Base-by-base conservation (phyloP, 192 early-diverging fungal genomes). In the Dissophora globulifera region DNA sequence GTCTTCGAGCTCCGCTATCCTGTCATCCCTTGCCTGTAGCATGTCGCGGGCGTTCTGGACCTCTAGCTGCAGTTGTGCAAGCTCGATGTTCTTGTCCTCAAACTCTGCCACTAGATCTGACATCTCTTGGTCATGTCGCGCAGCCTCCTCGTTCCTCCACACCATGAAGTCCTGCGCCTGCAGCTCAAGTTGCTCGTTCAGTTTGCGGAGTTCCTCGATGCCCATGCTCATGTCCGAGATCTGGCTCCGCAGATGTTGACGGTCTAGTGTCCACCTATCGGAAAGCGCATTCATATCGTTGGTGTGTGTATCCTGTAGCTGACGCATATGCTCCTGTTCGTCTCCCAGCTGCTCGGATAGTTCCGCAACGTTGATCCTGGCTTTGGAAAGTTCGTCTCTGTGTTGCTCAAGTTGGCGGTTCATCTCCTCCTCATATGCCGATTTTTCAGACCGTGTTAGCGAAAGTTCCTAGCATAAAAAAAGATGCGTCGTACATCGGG, bases 91-190 rank as follows among this genome's bases (percentile, higher is more conserved):
- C 51, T 86, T 86, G 26, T 84, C 79, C 25, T 69, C 59, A 1
- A 83, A 31, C 60, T 86, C 79, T 5, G 52, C 55, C n/a, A 79
- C 78, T 6, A 83, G 38, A 35, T 83, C 75, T 2, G 67, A 68
- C 7, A 79, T 68, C 49, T 80, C 76, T 23, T 82, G 70, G 17
- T 75, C 55, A 17, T 65, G 70, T 7, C 62, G 53, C 16, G 25
- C 56, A 1, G 55, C 60, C 9, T 75, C 70, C 10, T 75, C 70
- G 25, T 62, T 42, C 15, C 70, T 56, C 43, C 55, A 38, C 13
- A 43, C 62, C 42, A 74, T n/a, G 22, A 75, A 22, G 38, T 75
- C 70, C 19, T 75, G 62, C 17, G 27, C 17, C 19, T 75, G 56
- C 3, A 50, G 55, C 17, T 64, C 62, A 13, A 75, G 62, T 22